Conservation (phyloP, 176 grass and related monocot genomes). For the Poa annua region DNA sequence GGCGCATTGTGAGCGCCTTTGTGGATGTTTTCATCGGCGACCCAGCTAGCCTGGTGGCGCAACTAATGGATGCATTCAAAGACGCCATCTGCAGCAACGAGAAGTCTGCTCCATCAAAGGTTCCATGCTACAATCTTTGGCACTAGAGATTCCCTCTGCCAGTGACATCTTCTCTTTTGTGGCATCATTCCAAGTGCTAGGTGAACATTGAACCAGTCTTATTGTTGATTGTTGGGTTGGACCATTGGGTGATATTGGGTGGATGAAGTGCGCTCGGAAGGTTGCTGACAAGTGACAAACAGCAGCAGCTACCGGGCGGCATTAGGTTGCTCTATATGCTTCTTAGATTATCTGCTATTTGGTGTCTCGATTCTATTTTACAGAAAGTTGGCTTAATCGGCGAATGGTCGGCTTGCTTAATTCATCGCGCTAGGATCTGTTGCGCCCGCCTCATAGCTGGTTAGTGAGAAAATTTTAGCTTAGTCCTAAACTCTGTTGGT, state of each 20-base stretch:
- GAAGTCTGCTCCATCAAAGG: slow-evolving; percentile 49
- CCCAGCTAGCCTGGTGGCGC: slow-evolving; percentile 69
- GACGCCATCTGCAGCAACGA: slow-evolving; percentile 74
- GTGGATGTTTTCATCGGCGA: slow-evolving; percentile 72
- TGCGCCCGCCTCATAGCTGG: background rate
- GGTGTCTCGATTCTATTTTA: slow-evolving; percentile 23
- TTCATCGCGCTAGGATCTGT: background rate
- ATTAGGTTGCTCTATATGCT: slow-evolving; percentile 12
- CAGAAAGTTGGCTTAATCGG: background rate
- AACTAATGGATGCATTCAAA: slow-evolving; percentile 73
- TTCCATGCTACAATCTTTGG: slow-evolving; percentile 57
- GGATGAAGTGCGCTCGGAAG: background rate
- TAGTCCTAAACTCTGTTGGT: background rate
- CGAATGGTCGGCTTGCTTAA: background rate
- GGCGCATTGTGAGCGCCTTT: slow-evolving; percentile 71
- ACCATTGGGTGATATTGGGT: slow-evolving; percentile 14
- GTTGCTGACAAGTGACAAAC: slow-evolving; percentile 16
- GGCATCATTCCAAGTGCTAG: slow-evolving; percentile 31
- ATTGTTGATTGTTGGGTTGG: slow-evolving; percentile 18
- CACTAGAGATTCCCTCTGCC: slow-evolving; percentile 44
- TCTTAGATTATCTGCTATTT: slow-evolving; percentile 14
- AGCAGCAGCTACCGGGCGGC: background rate
- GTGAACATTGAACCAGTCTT: slow-evolving; percentile 28
- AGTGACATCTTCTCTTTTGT: background rate
- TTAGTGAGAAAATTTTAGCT: background rate